These are phyloP conservation scores for Sphaceloma murrayae DNA, from an alignment of 2,329 filamentous ascomycete genomes.

Conservation along the genomic window DNA sequence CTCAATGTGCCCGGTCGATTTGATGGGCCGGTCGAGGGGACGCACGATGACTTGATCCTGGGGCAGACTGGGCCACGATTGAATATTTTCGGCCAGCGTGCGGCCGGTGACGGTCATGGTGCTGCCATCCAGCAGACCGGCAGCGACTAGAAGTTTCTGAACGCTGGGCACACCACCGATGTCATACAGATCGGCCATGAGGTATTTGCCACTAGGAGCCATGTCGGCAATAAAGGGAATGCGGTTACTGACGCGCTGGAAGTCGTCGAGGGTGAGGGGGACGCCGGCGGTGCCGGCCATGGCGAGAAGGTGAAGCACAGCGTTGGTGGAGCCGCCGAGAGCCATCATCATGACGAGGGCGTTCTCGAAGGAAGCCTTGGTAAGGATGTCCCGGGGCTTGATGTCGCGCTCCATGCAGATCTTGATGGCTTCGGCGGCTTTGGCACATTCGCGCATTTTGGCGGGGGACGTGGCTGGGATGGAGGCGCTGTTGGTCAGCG, in stretches of 20 bases:
- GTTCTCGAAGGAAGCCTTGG: slow-evolving; percentile 74
- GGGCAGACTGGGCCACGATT: slow-evolving; percentile 63
- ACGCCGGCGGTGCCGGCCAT: slow-evolving; percentile 83
- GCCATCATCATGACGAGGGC: slow-evolving; percentile 85
- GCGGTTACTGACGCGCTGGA: slow-evolving; percentile 70
- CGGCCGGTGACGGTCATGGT: slow-evolving; percentile 77
- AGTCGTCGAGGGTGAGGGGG: slow-evolving; percentile 66
- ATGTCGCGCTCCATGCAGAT: slow-evolving; percentile 76
- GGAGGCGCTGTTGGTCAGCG: slow-evolving; percentile 72
- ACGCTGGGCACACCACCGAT: slow-evolving; percentile 79
- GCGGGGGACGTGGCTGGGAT: slow-evolving; percentile 71
- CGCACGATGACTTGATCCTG: slow-evolving; percentile 76
- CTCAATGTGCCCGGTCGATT: slow-evolving; percentile 75
- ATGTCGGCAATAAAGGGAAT: slow-evolving; percentile 81
- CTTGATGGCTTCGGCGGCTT: slow-evolving; percentile 67
- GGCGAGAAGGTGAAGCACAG: slow-evolving; percentile 77
- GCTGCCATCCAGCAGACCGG: slow-evolving; percentile 62
- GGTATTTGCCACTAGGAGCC: slow-evolving; percentile 71
- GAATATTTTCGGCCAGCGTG: slow-evolving; percentile 73
- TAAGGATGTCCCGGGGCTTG: slow-evolving; percentile 68
- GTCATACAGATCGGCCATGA: slow-evolving; percentile 80
- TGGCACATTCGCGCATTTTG: slow-evolving; percentile 79
- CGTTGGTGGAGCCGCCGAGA: slow-evolving; percentile 82
- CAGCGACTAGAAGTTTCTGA: slow-evolving; percentile 73
- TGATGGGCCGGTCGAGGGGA: slow-evolving; percentile 73